Conservation (phyloP, 345 rosid species). For the Reutealis trisperma region DNA sequence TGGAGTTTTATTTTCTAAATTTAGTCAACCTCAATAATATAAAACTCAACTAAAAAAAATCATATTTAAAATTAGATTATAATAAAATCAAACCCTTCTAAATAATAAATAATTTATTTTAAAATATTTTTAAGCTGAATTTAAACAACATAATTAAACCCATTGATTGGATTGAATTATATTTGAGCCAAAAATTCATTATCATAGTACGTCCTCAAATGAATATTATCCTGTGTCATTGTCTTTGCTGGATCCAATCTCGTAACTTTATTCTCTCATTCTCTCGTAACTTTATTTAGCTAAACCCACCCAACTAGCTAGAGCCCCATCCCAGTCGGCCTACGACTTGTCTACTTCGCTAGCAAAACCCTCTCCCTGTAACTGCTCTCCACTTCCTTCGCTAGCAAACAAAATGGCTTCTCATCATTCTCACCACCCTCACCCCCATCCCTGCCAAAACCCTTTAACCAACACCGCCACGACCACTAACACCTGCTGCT, state of each 20-base stretch:
- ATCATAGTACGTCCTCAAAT: too few species aligned
- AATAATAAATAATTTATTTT: too few species aligned
- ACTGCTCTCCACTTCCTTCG: conserved; percentile 1
- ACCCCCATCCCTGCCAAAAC: conserved; percentile 18
- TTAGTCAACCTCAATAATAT: too few species aligned
- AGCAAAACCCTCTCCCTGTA: not conserved
- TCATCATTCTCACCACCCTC: conserved; percentile 9
- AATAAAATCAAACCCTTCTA: too few species aligned
- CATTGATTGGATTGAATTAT: too few species aligned
- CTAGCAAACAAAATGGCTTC: conserved; percentile 48
- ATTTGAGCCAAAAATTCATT: too few species aligned
- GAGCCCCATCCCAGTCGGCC: not conserved
- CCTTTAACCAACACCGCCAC: not conserved
- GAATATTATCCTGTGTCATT: too few species aligned
- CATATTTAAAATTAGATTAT: too few species aligned
- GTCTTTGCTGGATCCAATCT: not conserved
- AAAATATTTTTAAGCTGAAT: too few species aligned
- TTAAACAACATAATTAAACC: too few species aligned
- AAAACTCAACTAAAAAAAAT: too few species aligned
- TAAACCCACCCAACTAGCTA: not conserved
- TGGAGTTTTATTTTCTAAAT: too few species aligned
- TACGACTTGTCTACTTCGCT: not conserved
- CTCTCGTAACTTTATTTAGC: not conserved
- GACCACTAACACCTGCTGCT: conserved; percentile 27
- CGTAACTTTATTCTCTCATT: not conserved